Evolutionary conservation across 1,284 basidiomycete species (phyloP), one percentile per base, ranked within the genome.

Genomic region (Ganoderma meredithae): DNA sequence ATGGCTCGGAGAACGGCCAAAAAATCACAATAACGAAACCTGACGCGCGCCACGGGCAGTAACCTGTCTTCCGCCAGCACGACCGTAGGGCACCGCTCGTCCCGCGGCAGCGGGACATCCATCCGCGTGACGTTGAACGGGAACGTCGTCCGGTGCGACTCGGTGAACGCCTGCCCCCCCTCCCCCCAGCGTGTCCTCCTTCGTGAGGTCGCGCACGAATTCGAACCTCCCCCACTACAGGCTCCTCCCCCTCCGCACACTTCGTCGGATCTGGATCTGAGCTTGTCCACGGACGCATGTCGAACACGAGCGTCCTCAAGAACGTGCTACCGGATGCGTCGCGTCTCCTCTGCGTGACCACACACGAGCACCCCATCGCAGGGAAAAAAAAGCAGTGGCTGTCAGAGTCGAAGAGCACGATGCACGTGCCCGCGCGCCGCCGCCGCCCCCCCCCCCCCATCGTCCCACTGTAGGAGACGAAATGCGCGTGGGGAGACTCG

Each of bases 41-140:
- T 2, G 44, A 9, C 10, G 44, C n/a, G 2, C 22, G 22, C 44
- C 44, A 47, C 44, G 9, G 22, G n/a, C n/a, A 47, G n/a, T n/a
- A 47, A n/a, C 44, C 44, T n/a, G 9, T 47, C 44, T 9, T 47
- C 44, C 3, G 9, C 3, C 44, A 47, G 12, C n/a, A 47, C 44
- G n/a, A 47, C 44, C n/a, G 7, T 22, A 8, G 44, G 44, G 3
- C 3, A 10, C 44, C 44, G n/a, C 3, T 47, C 44, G 44, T 47
- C 9, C 44, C 7, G 7, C 8, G 8, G 7, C 0, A 17, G 9
- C 44, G 9, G 9, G 44, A 47, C n/a, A 17, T 47, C 44, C 44
- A n/a, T 47, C n/a, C n/a, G 44, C n/a, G 44, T 22, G 44, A 47
- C 44, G 44, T 22, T n/a, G 44, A 47, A 47, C n/a, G 44, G 44